Conservation (phyloP, 306 rosid species). For the Quercus robur region DNA sequence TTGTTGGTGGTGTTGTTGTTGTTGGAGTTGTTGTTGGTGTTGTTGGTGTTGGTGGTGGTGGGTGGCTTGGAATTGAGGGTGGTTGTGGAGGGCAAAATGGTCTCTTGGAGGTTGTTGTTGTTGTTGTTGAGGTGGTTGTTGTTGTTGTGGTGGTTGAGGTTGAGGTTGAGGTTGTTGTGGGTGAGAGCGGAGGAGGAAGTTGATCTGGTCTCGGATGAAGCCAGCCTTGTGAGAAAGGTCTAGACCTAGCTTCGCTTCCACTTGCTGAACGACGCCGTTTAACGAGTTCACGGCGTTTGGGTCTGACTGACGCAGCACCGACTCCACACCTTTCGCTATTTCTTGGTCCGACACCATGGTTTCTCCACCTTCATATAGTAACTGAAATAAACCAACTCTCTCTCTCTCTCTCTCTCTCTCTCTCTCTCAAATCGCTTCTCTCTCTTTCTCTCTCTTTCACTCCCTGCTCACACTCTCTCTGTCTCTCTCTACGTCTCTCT, state of each 20-base stretch:
- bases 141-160: not conserved
- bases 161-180: conserved; percentile 18
- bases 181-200: conserved; percentile 57
- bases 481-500: conserved; percentile 28
- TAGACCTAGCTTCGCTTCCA: conserved; percentile 59
- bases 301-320: conserved; percentile 56
- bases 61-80: conserved; percentile 31
- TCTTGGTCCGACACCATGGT: conserved; percentile 76
- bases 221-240: conserved; percentile 62
- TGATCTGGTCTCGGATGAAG: conserved; percentile 79
- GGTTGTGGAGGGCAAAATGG: conserved; percentile 45
- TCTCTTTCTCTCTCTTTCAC: conserved; percentile 11
- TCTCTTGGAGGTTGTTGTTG: conserved; percentile 21
- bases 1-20: conserved; percentile 13
- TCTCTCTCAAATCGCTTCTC: conserved; percentile 25
- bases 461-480: conserved; percentile 31
- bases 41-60: conserved; percentile 26
- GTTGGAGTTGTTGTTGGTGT: conserved; percentile 2
- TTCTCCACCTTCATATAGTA: conserved; percentile 45
- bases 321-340: conserved; percentile 66
- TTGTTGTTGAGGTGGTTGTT: not conserved
- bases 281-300: conserved; percentile 54
- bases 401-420: conserved; percentile 23
- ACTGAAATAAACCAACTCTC: conserved; percentile 48
- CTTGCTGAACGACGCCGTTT: conserved; percentile 64